Base-by-base conservation (phyloP, 192 early-diverging fungal species). In the Funneliformis geosporum region DNA sequence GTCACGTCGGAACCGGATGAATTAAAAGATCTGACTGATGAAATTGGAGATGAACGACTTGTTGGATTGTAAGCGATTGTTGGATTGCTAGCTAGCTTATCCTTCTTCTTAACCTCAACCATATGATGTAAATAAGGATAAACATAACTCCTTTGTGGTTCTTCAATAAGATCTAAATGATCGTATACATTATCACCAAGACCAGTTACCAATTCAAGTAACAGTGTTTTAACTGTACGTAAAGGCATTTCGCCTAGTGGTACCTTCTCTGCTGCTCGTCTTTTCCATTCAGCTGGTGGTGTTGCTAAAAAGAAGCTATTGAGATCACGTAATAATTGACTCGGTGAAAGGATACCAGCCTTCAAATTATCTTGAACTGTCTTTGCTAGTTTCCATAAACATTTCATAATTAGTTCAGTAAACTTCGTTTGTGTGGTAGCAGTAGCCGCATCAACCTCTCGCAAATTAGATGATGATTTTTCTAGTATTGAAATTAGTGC, bases 341-440 rank as follows among this genome's bases (percentile, higher is more conserved):
- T 88, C 7, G 92, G 84, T n/a, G 89, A 85, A 6, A 97, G 79
- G 44, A 85, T 87, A 42, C 90, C 85, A 8, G 85, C 80, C 6
- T 90, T 79, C 4, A 97, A 76, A 38, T 95, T 91, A 42, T 91
- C 84, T 40, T 93, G 88, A 67, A 99, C 86, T 6, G 91, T 83
- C 86, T 98, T 98, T 38, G 97, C 93, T 43, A 98, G 81, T 71
- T 97, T 96, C 98, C 98, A 99, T 60, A 99, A 79, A 73, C 98
- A 99, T 83, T 96, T 96, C 94, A 98, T 96, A 21, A 94, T 91
- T 43, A 98, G 83, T 81, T 99, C 96, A 40, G 92, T 94, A 81
- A 93, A 93, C 80, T 93, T 94, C 28, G 90, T 87, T 79, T 94
- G 84, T 21, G 87, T 80, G 0, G 86, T 81, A 16, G 80, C 43